Evolutionary conservation across 345 rosid species (phyloP), one percentile per base, ranked within the genome.

Genomic region (Salix caprea): DNA sequence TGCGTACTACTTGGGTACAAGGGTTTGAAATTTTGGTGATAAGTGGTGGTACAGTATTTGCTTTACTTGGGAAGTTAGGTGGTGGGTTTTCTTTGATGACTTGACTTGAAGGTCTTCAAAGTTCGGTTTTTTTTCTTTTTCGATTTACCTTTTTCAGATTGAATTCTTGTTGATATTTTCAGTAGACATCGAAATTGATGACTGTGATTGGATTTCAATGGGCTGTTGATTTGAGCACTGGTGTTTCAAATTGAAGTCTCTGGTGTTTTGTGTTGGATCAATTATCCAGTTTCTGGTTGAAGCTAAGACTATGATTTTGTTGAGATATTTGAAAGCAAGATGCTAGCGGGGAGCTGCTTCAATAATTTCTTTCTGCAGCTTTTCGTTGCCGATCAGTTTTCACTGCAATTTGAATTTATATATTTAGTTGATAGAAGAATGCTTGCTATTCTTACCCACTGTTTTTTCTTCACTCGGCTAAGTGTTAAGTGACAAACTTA

Each of bases 71-170:
- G n/a, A n/a, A n/a, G n/a, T n/a, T n/a, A n/a, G n/a, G 99, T 26
- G 97, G 91, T 19, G 66, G 87, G n/a, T 91, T 96, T 70, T 71
- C 89, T 14, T 78, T 91, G 76, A 34, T 92, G 85, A 92, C 91
- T 40, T 91, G 88, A 75, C 94, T 96, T 48, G 99, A 92, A 74
- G 98, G 98, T n/a, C 99, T 92, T 80, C 88, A 36, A 86, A 32
- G 34, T 30, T 30, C 4, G 32, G 32, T 28, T 30, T 30, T 30
- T 2, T 30, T 32, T 34, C 36, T 34, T 34, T 34, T 34, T 34
- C 36, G 36, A 34, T 69, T 32, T 68, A 16, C 44, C 42, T 46
- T 12, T 67, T 1, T 46, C 7, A 44, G 24, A 19, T 46, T 46
- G 4, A 30, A 34, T 42, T 23, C 9, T 54, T 40, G 18, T 46